Percentiles rank a stretch among this genome's conserved stretches.
phyloP scores from a whole-genome alignment of 108 stramenopile species.

The Conticribra weissflogii region DNA sequence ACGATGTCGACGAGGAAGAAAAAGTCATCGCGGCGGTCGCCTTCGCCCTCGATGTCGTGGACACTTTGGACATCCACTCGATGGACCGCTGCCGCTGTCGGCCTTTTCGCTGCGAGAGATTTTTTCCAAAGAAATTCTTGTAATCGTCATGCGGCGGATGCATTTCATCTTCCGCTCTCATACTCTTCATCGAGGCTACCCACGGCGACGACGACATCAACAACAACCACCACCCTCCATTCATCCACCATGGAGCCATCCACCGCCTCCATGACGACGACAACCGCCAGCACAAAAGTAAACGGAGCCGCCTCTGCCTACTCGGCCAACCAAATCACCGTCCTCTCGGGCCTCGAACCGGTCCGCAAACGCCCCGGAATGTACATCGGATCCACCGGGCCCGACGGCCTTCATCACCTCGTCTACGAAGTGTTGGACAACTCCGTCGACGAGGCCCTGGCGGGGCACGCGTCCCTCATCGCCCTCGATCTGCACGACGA shows the following conservation, averaged over 20 bases:
- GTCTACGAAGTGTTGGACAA: constrained; percentile 97
- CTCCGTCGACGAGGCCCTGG: constrained; percentile 93
- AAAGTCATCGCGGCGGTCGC: too few relatives aligned
- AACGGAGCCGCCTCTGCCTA: constrained; percentile 47
- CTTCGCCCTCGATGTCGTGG: too few relatives aligned
- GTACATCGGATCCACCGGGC: constrained; percentile 96
- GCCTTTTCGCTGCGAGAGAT: too few relatives aligned
- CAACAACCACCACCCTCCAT: background rate
- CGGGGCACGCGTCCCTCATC: constrained; percentile 87
- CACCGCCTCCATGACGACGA: background rate
- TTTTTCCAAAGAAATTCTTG: too few relatives aligned
- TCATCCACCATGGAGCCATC: background rate
- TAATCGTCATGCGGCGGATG: too few relatives aligned
- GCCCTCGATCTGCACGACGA: constrained; percentile 71
- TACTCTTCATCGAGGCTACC: background rate
- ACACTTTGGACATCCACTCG: too few relatives aligned
- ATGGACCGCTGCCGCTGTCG: too few relatives aligned
- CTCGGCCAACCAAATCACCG: constrained; percentile 93
- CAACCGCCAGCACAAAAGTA: constrained; percentile 17
- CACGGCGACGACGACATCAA: background rate
- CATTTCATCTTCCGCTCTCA: too few relatives aligned
- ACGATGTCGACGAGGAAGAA: too few relatives aligned
- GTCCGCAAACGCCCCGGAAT: constrained; percentile 96
- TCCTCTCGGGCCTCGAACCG: constrained; percentile 93
- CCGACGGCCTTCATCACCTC: constrained; percentile 94